These are phyloP conservation scores for Flaveria trinervia DNA, from an alignment of 129 eudicot species.

Conservation along the genomic window DNA sequence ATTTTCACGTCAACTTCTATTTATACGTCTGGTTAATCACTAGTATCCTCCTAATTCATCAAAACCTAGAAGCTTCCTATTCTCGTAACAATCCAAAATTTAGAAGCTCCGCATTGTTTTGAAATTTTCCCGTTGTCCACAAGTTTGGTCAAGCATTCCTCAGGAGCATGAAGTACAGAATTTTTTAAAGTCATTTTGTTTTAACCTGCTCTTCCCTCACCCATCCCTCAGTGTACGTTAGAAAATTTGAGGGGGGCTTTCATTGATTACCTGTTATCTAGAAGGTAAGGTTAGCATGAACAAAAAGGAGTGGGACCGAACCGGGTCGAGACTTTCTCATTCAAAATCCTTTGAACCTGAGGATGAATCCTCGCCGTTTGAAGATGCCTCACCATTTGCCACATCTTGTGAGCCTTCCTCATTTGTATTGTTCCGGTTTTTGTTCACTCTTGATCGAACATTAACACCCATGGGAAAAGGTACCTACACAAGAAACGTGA, in stretches of 20 bases:
- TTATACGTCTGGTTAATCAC: constrained; percentile 13
- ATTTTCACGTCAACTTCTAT: constrained; percentile 9
- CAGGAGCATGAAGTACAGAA: constrained; percentile 14
- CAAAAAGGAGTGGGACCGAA: constrained; percentile 34
- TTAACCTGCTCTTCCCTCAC: constrained; percentile 23
- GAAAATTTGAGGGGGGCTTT: constrained; percentile 47
- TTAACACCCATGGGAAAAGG: constrained; percentile 93
- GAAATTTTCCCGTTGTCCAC: not conserved
- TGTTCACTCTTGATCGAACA: constrained; percentile 63
- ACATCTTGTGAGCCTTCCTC: constrained; percentile 54
- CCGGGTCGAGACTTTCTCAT: constrained; percentile 41
- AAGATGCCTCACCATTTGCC: constrained; percentile 55
- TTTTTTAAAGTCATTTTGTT: not conserved
- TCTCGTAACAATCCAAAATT: constrained; percentile 49
- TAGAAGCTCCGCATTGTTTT: constrained; percentile 41
- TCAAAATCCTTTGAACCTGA: constrained; percentile 76
- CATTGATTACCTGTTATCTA: constrained; percentile 43
- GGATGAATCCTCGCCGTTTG: constrained; percentile 36
- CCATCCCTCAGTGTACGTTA: constrained; percentile 52
- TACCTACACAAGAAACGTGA: constrained; percentile 49
- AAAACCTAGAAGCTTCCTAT: not conserved
- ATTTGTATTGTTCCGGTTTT: constrained; percentile 45
- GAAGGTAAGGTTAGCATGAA: constrained; percentile 47
- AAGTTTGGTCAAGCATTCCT: not conserved
- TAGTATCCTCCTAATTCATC: too few relatives aligned